Evolutionary conservation across 2,329 filamentous ascomycete species (phyloP), one percentile per base, ranked within the genome.

Genomic region (Monilinia polystroma): DNA sequence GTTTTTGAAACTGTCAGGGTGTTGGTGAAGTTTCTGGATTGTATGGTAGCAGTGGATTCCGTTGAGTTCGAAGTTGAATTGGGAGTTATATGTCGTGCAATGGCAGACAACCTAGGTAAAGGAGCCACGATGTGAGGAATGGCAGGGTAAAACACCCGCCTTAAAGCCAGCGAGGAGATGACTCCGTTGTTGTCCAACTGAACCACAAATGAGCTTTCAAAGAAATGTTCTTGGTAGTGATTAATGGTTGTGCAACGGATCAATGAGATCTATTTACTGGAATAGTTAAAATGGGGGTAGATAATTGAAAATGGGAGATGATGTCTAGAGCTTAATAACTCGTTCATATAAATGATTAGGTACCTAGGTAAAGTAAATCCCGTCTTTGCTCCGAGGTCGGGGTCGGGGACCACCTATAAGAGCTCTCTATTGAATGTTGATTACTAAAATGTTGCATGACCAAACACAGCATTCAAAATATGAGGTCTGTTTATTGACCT

Each of bases 71-170:
- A 14, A 16, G 23, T 20, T 23, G 32, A 20, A 26, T 32, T 26
- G 11, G 73, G 70, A 59, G 67, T 55, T 32, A 78, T 73, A 59
- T 78, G 77, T 70, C 76, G 67, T 16, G 76, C 75, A 68, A 78
- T 76, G 51, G 76, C 71, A 65, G 76, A 78, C 26, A 78, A 70
- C 65, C 77, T 63, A 29, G 54, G 35, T 56, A 65, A 57, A 41
- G 68, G 67, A 66, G 69, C 66, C 68, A 68, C 69, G 60, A 70
- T 64, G 35, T 66, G 56, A 29, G 49, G 64, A 53, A 67, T 70
- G 67, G 69, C 54, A 65, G 68, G 68, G 70, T 67, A 70, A 57
- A 67, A 38, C 35, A 60, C 55, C 64, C 57, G 57, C 45, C 35
- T 60, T 51, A 66, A 45, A 59, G 63, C 51, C 59, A 51, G 68